Base-by-base conservation (phyloP, 83 land plant species). In the Isoetes engelmannii region DNA sequence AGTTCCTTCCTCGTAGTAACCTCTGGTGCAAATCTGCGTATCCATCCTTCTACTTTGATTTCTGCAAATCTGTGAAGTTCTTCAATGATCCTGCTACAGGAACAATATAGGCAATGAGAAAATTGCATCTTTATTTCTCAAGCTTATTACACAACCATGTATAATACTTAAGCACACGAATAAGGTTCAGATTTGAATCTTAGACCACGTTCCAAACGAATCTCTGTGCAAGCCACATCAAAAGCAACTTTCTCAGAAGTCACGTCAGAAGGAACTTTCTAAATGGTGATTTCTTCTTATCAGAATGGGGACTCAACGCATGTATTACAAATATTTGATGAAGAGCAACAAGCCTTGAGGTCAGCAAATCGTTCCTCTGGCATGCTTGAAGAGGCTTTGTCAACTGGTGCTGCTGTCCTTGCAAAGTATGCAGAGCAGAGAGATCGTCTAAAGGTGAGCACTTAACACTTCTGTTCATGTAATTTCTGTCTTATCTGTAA, bases 371-470 rank as follows among this genome's bases (percentile, higher is more conserved):
- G 79, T 28, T 90, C 95, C 0, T 79, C 89, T 10, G 60, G 48
- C 17, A 81, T 87, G 82, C 74, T 85, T 45, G 95, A 90, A 20
- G 95, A 90, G 53, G 84, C 89, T 28, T 85, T 81, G 68, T 57
- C 81, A 21, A 83, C 89, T 15, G 95, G 92, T n/a, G 80, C 81
- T 4, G 88, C 92, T 48, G 79, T 90, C 58, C 83, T 90, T 50
- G 66, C 83, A 53, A 82, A 80, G 55, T 90, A 85, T 79, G 74
- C 92, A 37, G 84, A 79, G 41, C 96, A 90, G 69, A 76, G 92
- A 54, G 98, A 93, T 8, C 83, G 82, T 18, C 74, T 93, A 69
- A 93, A 93, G 87, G 92, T 86, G 81, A 4, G 67, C 17, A 17
- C 55, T 9, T 12, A 17, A 3, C 55, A 15, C 13, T 15, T 13